Conservation (phyloP, 768 basidiomycete species). For the Mrakia gelida region DNA sequence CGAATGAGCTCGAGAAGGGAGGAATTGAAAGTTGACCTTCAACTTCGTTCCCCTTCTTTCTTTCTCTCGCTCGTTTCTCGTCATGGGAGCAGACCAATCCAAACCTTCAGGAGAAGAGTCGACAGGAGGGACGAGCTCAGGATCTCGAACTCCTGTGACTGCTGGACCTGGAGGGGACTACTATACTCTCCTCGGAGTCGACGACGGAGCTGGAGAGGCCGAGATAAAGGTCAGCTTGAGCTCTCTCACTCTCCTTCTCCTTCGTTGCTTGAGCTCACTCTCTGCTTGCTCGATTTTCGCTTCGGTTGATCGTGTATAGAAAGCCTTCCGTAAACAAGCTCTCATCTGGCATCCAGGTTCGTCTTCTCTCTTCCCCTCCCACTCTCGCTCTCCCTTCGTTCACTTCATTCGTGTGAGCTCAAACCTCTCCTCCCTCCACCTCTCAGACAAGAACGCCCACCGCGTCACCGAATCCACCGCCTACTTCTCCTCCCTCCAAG, state of each 20-base stretch:
- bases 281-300: background rate
- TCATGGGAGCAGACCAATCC: constrained; percentile 31
- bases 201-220: constrained; percentile 71
- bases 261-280: background rate
- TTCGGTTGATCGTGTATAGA: constrained; percentile 48
- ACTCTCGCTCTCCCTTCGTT: constrained; percentile 30
- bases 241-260: background rate
- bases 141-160: background rate
- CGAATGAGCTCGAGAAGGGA: background rate
- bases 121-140: background rate
- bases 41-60: background rate
- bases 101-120: constrained; percentile 2
- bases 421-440: background rate
- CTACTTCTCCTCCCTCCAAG: constrained; percentile 80
- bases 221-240: constrained; percentile 69
- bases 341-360: constrained; percentile 79
- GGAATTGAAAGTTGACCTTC: background rate
- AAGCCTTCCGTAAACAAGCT: constrained; percentile 77
- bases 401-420: constrained; percentile 23
- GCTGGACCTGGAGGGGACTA: constrained; percentile 18
- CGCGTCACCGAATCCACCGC: constrained; percentile 81
- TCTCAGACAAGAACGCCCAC: constrained; percentile 62
- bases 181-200: constrained; percentile 26
- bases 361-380: constrained; percentile 13
- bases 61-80: background rate